Base-by-base conservation (phyloP, 1,284 basidiomycete genomes). In the Microbotryomycetes sp. region DNA sequence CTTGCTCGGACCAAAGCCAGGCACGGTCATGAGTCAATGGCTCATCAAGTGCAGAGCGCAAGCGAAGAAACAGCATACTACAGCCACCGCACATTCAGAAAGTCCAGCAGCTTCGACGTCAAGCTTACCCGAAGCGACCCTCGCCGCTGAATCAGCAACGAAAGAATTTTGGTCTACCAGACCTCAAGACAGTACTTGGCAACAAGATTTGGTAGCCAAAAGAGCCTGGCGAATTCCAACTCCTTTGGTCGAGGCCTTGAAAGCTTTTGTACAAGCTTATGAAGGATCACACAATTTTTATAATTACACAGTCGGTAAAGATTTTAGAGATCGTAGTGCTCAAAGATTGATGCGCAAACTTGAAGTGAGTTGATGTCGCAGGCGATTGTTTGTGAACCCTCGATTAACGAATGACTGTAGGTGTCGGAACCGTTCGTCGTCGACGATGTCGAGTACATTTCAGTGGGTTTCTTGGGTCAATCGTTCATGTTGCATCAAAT, bases 401-500 rank as follows among this genome's bases (percentile, higher is more conserved):
- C 0, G 26, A 12, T 22, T 55, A n/a, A 14, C 19, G 47, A 26
- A n/a, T n/a, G n/a, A n/a, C n/a, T n/a, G 3, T 67, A 91, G 88
- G 79, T 92, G 50, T 76, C 81, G 4, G 87, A 91, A 56, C 90
- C 90, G 28, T 83, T 82, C 4, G 85, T 94, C 4, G 87, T 92
- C 70, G 88, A 90, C 22, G 86, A 86, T 31, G 93, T 89, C 1
- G 94, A 99, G 74, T 98, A 94, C 93, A 85, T 98, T 54, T 88
- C 87, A 54, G 86, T 98, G 32, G 81, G 89, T 67, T 87, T 97
- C 73, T 92, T 97, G 72, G 96, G 94, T 0, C 96, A 98, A 76
- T 93, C 90, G 70, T 99, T 99, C 76, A 98, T 99, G 96, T 78
- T 98, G 60, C 94, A 99, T 76, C 94, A 98, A 73, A 82, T 84